Conservation (phyloP, 345 rosid species). For the Trapa incisa region DNA sequence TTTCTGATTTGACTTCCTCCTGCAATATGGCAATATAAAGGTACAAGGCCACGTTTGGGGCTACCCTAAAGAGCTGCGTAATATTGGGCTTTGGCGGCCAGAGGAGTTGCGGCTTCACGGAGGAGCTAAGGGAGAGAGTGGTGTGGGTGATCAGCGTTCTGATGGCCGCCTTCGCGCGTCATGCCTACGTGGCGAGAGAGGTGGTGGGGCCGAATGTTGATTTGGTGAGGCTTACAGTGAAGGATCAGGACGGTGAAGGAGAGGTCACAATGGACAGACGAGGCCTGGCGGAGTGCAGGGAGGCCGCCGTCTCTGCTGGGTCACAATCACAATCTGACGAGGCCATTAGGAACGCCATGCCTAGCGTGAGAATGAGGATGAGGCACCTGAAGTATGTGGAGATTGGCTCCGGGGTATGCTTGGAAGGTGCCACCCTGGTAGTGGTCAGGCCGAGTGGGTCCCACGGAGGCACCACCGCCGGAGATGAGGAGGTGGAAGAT, state of each 20-base stretch:
- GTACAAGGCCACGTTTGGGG: conserved; percentile 35
- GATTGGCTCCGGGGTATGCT: conserved; percentile 13
- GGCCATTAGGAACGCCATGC: conserved; percentile 18
- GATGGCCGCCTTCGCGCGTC: conserved; percentile 36
- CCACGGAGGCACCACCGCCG: conserved; percentile 1
- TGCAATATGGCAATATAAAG: not conserved
- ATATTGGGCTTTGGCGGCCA: conserved; percentile 21
- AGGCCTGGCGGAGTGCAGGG: conserved; percentile 30
- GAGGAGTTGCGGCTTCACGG: conserved; percentile 6
- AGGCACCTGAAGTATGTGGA: conserved; percentile 21
- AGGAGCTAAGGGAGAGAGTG: conserved; percentile 33
- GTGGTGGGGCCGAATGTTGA: conserved; percentile 22
- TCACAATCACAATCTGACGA: not conserved
- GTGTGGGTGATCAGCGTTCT: conserved; percentile 44
- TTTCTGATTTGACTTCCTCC: not conserved
- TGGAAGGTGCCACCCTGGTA: conserved; percentile 30
- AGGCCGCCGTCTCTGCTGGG: too few species aligned
- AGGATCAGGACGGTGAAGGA: conserved; percentile 33
- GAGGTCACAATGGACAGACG: conserved; percentile 26
- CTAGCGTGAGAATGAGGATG: conserved; percentile 41
- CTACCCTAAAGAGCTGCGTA: conserved; percentile 24
- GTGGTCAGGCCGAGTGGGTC: conserved; percentile 23
- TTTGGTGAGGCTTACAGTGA: conserved; percentile 22
- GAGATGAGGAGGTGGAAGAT: conserved; percentile 21
- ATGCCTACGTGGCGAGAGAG: conserved; percentile 18